phyloP scores from a whole-genome alignment of 2,329 filamentous ascomycete species.

The Emericellopsis atlantica region DNA sequence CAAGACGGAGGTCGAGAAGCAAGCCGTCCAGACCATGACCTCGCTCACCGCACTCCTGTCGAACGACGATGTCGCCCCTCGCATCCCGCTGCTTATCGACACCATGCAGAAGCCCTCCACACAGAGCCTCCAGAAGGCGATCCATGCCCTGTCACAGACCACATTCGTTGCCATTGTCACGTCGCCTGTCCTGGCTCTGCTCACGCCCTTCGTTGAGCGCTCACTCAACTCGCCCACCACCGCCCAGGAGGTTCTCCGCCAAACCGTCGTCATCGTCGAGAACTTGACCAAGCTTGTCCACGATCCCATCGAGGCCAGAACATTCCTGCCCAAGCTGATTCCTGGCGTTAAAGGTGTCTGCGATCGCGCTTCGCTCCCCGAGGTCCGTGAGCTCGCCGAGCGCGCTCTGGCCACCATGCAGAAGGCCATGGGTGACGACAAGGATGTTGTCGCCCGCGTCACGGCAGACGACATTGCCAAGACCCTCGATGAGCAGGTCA shows the following conservation, averaged over 20 bases:
- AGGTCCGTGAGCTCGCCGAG: slow-evolving; percentile 82
- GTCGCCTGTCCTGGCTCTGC: slow-evolving; percentile 83
- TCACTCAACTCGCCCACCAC: slow-evolving; percentile 86
- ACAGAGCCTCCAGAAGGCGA: slow-evolving; percentile 84
- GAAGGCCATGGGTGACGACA: slow-evolving; percentile 74
- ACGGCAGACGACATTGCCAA: slow-evolving; percentile 62
- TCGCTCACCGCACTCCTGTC: slow-evolving; percentile 79
- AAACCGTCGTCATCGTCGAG: slow-evolving; percentile 93
- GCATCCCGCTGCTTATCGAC: slow-evolving; percentile 84
- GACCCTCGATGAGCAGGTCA: slow-evolving; percentile 63
- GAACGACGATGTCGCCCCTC: slow-evolving; percentile 91
- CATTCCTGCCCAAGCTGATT: slow-evolving; percentile 87
- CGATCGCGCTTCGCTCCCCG: slow-evolving; percentile 80
- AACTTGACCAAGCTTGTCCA: slow-evolving; percentile 98
- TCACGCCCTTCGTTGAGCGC: slow-evolving; percentile 89
- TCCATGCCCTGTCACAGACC: slow-evolving; percentile 90
- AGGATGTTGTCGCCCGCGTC: slow-evolving; percentile 53
- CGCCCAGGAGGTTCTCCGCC: slow-evolving; percentile 84
- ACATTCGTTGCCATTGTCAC: slow-evolving; percentile 98
- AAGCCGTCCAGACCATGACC: slow-evolving; percentile 85
- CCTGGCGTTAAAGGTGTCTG: slow-evolving; percentile 86
- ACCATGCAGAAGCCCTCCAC: slow-evolving; percentile 90
- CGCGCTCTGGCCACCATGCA: slow-evolving; percentile 78
- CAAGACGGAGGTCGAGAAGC: slow-evolving; percentile 79
- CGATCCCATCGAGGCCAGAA: slow-evolving; percentile 83